Base-by-base conservation (phyloP, 352 stramenopile species). In the Elongisporangium senticosum region DNA sequence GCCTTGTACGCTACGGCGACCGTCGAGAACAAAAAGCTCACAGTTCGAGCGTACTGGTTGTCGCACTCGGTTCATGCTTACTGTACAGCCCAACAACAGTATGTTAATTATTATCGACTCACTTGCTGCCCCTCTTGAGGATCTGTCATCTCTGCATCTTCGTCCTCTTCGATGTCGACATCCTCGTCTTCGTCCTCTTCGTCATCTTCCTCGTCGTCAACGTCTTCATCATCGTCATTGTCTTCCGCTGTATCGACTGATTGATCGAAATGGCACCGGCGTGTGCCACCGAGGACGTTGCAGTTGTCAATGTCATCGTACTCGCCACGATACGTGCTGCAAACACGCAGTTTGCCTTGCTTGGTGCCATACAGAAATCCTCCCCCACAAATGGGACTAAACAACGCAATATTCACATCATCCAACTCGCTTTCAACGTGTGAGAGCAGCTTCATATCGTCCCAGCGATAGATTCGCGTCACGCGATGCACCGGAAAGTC, bases 281-380 rank as follows among this genome's bases (percentile, higher is more conserved):
- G 76, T 14, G 70, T 72, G 1, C 68, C 75, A 61, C 86, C 74
- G n/a, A 95, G 64, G 54, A 90, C 79, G 58, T 95, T 95, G 61
- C 84, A 92, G 61, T 95, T 95, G 23, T 82, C 71, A 49, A 86
- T 74, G 37, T 93, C 83, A 15, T 90, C 71, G 51, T 84, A 93
- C 17, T 78, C 67, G 2, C 83, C 85, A 14, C 85, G 83, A 59
- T 88, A 95, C 1, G 75, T 87, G 60, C 68, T 86, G 62, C 83
- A 95, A 10, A 98, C 81, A 51, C 95, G 77, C 8, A 98, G 80
- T 61, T 96, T 93, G 28, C 97, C 97, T 67, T 98, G 94, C 57
- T 98, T 98, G 15, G 96, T 99, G 51, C 96, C 97, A 73, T 99
- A 99, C n/a, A 98, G 81, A 68, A 99, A 98, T 3, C 97, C 97